Conservation (phyloP, 306 rosid genomes). For the Arachis hypogaea region DNA sequence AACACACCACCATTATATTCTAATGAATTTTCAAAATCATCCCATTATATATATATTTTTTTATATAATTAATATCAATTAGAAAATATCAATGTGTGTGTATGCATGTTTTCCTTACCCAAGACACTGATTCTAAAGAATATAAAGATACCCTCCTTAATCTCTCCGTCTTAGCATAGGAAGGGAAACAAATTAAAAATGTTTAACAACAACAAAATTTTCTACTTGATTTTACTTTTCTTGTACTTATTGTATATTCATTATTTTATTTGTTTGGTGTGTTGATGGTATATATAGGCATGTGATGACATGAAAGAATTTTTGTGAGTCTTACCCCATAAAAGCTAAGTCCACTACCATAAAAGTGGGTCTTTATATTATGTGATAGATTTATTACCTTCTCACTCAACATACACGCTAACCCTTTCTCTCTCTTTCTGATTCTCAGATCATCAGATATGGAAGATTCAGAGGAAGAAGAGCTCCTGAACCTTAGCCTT, state of each 20-base stretch:
- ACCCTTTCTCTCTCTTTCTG: slow-evolving; percentile 4
- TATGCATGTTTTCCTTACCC: slow-evolving; percentile 43
- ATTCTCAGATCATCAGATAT: slow-evolving; percentile 37
- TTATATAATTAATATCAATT: too few relatives aligned
- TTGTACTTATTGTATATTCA: too few relatives aligned
- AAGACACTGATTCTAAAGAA: slow-evolving; percentile 60
- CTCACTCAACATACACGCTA: background rate
- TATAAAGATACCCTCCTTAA: slow-evolving; percentile 65
- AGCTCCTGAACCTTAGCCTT: slow-evolving; percentile 78
- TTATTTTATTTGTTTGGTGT: background rate
- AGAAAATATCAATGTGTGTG: slow-evolving; percentile 42
- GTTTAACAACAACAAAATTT: too few relatives aligned
- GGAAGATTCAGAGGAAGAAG: slow-evolving; percentile 68
- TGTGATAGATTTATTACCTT: slow-evolving; percentile 36
- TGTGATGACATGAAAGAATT: slow-evolving; percentile 53
- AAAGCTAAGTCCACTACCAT: slow-evolving; percentile 43
- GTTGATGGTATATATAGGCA: slow-evolving; percentile 55
- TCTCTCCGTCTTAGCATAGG: slow-evolving; percentile 43
- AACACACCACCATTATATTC: slow-evolving; percentile 31
- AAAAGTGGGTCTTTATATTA: slow-evolving; percentile 17
- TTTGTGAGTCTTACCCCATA: slow-evolving; percentile 45
- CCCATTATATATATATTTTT: slow-evolving; percentile 26
- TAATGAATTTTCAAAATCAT: slow-evolving; percentile 45
- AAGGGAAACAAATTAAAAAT: background rate
- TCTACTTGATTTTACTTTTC: too few relatives aligned